Conservation (phyloP, 2,329 filamentous ascomycete species). For the Xylariales sp. region DNA sequence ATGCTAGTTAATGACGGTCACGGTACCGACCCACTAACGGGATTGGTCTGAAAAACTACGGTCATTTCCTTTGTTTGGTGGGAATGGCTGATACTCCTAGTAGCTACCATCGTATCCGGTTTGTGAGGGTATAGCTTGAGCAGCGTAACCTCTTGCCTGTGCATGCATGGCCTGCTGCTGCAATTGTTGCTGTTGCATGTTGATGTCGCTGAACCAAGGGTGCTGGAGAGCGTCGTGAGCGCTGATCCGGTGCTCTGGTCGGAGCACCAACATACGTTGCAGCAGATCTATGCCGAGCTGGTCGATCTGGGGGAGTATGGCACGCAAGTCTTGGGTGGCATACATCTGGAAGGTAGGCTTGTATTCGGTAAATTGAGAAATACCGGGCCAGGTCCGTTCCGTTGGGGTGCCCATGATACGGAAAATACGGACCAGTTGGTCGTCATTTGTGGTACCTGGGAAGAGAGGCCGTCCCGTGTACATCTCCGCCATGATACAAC, state of each 20-base stretch:
- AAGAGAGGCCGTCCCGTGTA: slow-evolving; percentile 94
- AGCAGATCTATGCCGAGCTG: slow-evolving; percentile 81
- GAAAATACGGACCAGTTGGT: slow-evolving; percentile 96
- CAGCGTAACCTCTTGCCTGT: slow-evolving; percentile 24
- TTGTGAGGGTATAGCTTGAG: slow-evolving; percentile 3
- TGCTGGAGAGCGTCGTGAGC: slow-evolving; percentile 84
- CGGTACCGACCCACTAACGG: too few relatives aligned
- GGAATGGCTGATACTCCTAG: neutral
- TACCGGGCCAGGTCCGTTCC: slow-evolving; percentile 92
- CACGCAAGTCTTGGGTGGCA: slow-evolving; percentile 82
- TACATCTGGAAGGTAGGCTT: slow-evolving; percentile 94
- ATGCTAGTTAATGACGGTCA: too few relatives aligned
- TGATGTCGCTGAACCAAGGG: slow-evolving; percentile 82
- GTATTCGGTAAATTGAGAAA: slow-evolving; percentile 95
- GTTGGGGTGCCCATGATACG: slow-evolving; percentile 97
- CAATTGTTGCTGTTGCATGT: slow-evolving; percentile 49
- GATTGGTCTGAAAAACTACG: too few relatives aligned
- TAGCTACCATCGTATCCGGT: slow-evolving; percentile 4
- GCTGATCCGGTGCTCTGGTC: slow-evolving; percentile 86
- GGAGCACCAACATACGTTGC: slow-evolving; percentile 84
- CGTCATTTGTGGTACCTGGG: slow-evolving; percentile 96
- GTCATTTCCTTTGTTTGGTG: too few relatives aligned
- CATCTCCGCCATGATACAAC: slow-evolving; percentile 99
- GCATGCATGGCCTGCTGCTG: slow-evolving; percentile 32
- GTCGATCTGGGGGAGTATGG: slow-evolving; percentile 88